A percentile compares a stretch with the other conserved stretches of the same genome.
These are phyloP conservation scores for Lasiosphaeria ovina DNA, from an alignment of 495 filamentous ascomycete genomes.

Conservation along the genomic window DNA sequence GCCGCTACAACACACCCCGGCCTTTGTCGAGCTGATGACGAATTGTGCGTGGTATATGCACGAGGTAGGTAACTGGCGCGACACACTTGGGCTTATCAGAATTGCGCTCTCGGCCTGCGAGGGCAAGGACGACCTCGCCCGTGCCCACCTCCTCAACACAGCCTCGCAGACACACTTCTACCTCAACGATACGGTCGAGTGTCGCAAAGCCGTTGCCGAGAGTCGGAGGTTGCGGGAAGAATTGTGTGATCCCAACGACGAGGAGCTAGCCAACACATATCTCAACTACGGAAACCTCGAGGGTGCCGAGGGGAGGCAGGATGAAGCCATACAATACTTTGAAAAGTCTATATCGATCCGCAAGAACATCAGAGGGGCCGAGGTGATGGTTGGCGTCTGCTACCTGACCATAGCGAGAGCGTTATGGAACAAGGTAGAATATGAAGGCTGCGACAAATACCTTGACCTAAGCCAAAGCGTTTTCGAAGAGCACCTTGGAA, in stretches of 20 bases:
- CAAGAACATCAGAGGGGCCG: too few relatives aligned
- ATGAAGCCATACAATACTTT: too few relatives aligned
- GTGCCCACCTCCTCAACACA: not conserved
- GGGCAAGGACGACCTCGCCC: conserved; percentile 50
- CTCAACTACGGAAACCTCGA: too few relatives aligned
- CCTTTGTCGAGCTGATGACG: not conserved
- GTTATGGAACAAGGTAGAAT: too few relatives aligned
- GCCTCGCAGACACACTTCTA: not conserved
- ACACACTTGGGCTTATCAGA: conserved; percentile 85
- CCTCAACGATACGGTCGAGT: not conserved
- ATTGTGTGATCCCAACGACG: not conserved
- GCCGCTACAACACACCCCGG: not conserved
- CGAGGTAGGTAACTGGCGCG: conserved; percentile 53
- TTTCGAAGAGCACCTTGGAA: too few relatives aligned
- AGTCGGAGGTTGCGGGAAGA: not conserved
- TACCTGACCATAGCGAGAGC: too few relatives aligned
- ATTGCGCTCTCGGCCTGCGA: conserved; percentile 87
- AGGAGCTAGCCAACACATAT: not conserved
- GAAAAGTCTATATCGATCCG: too few relatives aligned
- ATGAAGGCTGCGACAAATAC: too few relatives aligned
- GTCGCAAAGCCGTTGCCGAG: not conserved
- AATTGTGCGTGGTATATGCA: not conserved
- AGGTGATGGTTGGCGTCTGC: too few relatives aligned
- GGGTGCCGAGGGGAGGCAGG: too few relatives aligned
- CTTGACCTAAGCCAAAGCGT: too few relatives aligned